A percentile compares a stretch with the other conserved stretches of the same genome.
Evolutionary conservation across 345 rosid genomes (phyloP).

Genomic region (Gossypium turneri): DNA sequence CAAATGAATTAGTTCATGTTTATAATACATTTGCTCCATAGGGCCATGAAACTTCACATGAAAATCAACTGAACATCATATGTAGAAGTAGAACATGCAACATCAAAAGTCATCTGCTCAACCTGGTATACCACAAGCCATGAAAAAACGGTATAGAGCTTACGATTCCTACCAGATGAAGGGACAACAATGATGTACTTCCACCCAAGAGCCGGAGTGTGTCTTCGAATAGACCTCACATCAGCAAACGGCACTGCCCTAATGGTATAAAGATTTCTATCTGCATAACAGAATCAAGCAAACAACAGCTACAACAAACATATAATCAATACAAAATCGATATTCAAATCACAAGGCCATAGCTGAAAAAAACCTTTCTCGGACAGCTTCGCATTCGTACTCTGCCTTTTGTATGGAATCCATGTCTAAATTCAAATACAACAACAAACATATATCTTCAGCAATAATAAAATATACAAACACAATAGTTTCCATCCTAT

Average conservation of each 20-base stretch:
- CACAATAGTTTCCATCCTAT: neutral
- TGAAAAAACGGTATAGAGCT: neutral
- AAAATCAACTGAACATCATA: neutral
- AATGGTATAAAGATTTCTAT: slow-evolving; percentile 81
- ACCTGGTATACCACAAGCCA: neutral
- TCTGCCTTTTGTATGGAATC: slow-evolving; percentile 84
- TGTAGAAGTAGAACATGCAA: neutral
- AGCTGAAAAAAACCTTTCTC: slow-evolving; percentile 61
- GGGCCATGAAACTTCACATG: neutral
- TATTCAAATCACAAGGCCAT: neutral
- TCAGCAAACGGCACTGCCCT: slow-evolving; percentile 72
- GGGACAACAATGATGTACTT: slow-evolving; percentile 80
- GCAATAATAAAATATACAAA: neutral
- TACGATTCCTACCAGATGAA: slow-evolving; percentile 61
- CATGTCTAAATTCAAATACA: slow-evolving; percentile 58
- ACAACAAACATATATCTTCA: neutral
- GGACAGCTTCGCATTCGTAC: slow-evolving; percentile 50
- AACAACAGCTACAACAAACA: neutral
- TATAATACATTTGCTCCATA: neutral
- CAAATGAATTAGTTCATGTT: neutral
- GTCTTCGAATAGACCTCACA: slow-evolving; percentile 74
- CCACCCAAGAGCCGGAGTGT: slow-evolving; percentile 92
- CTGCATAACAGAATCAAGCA: slow-evolving; percentile 39
- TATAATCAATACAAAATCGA: slow-evolving; percentile 1
- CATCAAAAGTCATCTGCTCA: neutral